Conservation (phyloP, 2,329 filamentous ascomycete genomes). For the Ceratocystis cubensis region DNA sequence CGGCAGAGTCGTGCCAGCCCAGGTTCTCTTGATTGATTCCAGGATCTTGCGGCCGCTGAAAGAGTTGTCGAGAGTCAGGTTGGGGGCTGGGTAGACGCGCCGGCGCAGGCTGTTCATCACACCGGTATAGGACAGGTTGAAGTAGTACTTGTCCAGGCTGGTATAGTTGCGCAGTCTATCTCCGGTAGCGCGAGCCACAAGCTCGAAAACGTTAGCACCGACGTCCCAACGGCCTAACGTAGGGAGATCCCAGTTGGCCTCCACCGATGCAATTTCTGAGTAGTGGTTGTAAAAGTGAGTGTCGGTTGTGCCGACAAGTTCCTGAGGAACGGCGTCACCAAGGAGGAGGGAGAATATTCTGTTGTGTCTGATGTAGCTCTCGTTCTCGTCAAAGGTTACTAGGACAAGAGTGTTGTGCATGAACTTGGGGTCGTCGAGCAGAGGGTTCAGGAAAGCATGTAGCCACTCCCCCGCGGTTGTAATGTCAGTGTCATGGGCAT, state of each 20-base stretch:
- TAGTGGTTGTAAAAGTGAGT: slow-evolving; percentile 61
- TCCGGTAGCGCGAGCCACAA: slow-evolving; percentile 49
- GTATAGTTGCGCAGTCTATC: slow-evolving; percentile 36
- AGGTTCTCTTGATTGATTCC: slow-evolving; percentile 25
- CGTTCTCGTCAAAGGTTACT: slow-evolving; percentile 69
- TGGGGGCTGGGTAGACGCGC: slow-evolving; percentile 31
- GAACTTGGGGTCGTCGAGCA: slow-evolving; percentile 57
- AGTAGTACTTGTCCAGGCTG: slow-evolving; percentile 33
- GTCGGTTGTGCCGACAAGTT: slow-evolving; percentile 57
- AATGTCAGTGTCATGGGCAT: slow-evolving; percentile 63
- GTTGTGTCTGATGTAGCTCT: slow-evolving; percentile 55
- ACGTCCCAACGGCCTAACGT: slow-evolving; percentile 61
- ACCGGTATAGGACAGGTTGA: slow-evolving; percentile 44
- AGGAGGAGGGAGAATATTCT: slow-evolving; percentile 57
- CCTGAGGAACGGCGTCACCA: slow-evolving; percentile 55
- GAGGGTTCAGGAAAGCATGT: slow-evolving; percentile 53
- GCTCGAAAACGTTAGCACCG: slow-evolving; percentile 54
- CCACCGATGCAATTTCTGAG: slow-evolving; percentile 52
- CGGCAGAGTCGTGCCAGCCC: slow-evolving; percentile 24
- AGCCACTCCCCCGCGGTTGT: slow-evolving; percentile 58
- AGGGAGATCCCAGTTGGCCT: slow-evolving; percentile 57
- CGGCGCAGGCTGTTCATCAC: slow-evolving; percentile 32
- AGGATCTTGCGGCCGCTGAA: slow-evolving; percentile 29
- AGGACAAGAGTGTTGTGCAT: slow-evolving; percentile 64
- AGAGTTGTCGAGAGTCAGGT: slow-evolving; percentile 29